Evolutionary conservation across 1,284 basidiomycete genomes (phyloP).

Genomic region (Boletus holoroseus): DNA sequence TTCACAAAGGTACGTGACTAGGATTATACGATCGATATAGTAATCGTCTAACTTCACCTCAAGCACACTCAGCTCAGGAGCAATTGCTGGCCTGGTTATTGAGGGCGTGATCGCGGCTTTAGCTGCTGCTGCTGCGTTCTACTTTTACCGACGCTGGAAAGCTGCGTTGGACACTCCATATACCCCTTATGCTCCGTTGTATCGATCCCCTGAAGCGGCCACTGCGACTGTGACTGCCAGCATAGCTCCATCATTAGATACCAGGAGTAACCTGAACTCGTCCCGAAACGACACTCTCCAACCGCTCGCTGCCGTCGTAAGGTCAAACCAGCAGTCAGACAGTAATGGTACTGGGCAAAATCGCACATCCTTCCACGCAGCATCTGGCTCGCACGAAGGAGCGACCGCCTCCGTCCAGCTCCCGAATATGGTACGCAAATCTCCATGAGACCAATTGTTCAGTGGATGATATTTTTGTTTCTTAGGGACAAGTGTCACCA

Average conservation of each 20-base stretch:
- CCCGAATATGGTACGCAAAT: conserved; percentile 11
- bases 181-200: conserved; percentile 3
- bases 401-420: neutral
- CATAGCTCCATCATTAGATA: conserved; percentile 8
- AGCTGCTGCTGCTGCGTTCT: conserved; percentile 14
- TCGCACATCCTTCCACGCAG: neutral
- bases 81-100: conserved; percentile 23
- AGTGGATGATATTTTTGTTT: neutral
- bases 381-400: neutral
- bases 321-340: neutral
- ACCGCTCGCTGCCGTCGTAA: neutral
- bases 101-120: conserved; percentile 15
- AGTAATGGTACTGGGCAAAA: neutral
- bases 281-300: neutral
- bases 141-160: conserved; percentile 28
- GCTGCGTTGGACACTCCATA: neutral
- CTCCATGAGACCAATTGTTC: neutral
- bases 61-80: conserved; percentile 23
- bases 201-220: conserved; percentile 4
- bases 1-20: conserved; percentile 13
- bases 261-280: conserved; percentile 4
- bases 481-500: neutral
- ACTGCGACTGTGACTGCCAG: conserved; percentile 2
- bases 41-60: neutral
- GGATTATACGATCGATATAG: neutral